Percentiles rank a stretch among this genome's conserved stretches.
Conservation (phyloP, 140 eudicot species). For the Oenanthe javanica region DNA sequence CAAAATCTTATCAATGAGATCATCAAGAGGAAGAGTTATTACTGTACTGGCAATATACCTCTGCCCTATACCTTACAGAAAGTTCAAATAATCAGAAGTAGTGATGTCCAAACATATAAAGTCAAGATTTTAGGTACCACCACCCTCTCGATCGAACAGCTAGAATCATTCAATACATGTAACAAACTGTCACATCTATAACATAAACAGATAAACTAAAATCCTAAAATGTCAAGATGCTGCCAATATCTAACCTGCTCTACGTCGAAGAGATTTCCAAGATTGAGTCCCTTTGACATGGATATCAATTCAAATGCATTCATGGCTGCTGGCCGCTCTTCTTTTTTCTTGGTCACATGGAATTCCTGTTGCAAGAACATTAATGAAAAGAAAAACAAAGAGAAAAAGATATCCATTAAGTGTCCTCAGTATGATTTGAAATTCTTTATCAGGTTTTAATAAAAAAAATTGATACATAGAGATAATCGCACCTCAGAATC, state of each 20-base stretch:
- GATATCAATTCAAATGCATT: constrained; percentile 96
- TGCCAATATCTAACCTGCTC: constrained; percentile 54
- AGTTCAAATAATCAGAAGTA: neutral
- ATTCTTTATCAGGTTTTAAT: neutral
- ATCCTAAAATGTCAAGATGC: neutral
- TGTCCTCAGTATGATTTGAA: neutral
- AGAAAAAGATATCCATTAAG: neutral
- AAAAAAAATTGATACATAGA: neutral
- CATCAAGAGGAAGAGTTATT: neutral
- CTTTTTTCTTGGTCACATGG: constrained; percentile 82
- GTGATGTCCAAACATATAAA: neutral
- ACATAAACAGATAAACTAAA: neutral
- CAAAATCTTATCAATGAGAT: neutral
- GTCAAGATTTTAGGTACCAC: neutral
- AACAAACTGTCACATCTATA: neutral
- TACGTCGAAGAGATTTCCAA: constrained; percentile 72
- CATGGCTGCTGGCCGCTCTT: constrained; percentile 85
- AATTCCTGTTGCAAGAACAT: constrained; percentile 43
- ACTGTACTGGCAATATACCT: neutral
- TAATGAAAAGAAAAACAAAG: neutral
- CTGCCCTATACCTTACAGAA: neutral
- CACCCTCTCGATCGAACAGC: neutral
- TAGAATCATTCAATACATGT: neutral
- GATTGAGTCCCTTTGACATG: constrained; percentile 94
- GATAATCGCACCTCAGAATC: constrained; percentile 69